A percentile compares a stretch with the other conserved stretches of the same genome.
phyloP scores from a whole-genome alignment of 768 basidiomycete genomes.

The Leccinellum albellum region DNA sequence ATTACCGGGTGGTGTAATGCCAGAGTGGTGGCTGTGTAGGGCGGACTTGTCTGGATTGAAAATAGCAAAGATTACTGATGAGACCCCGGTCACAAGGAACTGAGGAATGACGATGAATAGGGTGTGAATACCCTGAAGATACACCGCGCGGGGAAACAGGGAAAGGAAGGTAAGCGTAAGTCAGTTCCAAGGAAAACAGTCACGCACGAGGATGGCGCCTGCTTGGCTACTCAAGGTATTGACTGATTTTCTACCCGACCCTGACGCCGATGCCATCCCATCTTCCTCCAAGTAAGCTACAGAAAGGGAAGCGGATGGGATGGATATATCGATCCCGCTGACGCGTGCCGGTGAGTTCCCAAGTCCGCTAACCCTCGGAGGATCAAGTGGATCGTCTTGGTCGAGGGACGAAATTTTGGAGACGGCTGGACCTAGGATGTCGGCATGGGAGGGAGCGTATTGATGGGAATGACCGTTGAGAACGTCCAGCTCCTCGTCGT shows the following conservation, averaged over 20 bases:
- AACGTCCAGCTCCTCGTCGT: slow-evolving; percentile 20
- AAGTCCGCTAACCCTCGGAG: slow-evolving; percentile 29
- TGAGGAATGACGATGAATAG: slow-evolving; percentile 93
- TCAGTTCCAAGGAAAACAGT: background rate
- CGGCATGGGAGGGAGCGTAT: background rate
- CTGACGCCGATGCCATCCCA: slow-evolving; percentile 17
- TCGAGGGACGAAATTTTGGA: slow-evolving; percentile 7
- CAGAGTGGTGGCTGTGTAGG: slow-evolving; percentile 33
- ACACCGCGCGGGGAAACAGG: background rate
- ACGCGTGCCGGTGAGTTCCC: slow-evolving; percentile 45
- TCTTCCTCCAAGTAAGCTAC: slow-evolving; percentile 12
- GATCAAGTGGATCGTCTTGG: slow-evolving; percentile 10
- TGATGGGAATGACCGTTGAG: background rate
- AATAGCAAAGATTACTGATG: slow-evolving; percentile 82
- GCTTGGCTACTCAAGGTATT: slow-evolving; percentile 70
- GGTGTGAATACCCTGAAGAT: slow-evolving; percentile 84
- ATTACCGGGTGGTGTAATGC: slow-evolving; percentile 8
- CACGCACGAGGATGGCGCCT: slow-evolving; percentile 77
- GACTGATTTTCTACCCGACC: slow-evolving; percentile 9
- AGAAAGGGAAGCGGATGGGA: slow-evolving; percentile 9
- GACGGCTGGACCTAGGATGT: background rate
- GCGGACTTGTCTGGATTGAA: slow-evolving; percentile 62
- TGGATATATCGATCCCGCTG: slow-evolving; percentile 43
- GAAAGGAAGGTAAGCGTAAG: background rate
- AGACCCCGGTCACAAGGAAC: slow-evolving; percentile 84